These are phyloP conservation scores for Vaccinium darrowii DNA, from an alignment of 148 eudicot genomes.

Conservation along the genomic window DNA sequence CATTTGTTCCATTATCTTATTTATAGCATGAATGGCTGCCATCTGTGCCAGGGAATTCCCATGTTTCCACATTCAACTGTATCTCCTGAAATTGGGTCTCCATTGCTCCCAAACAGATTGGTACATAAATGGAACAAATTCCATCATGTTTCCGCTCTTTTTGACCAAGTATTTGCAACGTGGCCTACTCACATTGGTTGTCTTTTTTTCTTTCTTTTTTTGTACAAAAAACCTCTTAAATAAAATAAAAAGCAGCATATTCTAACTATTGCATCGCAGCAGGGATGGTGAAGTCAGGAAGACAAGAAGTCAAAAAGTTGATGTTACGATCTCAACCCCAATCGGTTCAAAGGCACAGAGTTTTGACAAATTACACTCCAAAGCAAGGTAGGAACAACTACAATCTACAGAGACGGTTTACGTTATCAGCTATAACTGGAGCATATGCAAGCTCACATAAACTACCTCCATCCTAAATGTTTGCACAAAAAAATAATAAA, in stretches of 20 bases:
- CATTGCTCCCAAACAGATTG: not conserved
- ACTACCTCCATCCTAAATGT: constrained; percentile 3
- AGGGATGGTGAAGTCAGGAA: not conserved
- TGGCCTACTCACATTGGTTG: not conserved
- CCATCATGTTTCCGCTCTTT: not conserved
- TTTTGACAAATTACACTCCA: not conserved
- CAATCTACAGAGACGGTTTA: not conserved
- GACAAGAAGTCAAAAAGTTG: not conserved
- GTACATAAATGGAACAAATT: not conserved
- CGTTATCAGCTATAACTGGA: not conserved
- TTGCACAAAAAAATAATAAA: not conserved
- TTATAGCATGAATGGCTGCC: not conserved
- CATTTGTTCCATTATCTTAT: not conserved
- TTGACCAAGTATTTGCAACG: not conserved
- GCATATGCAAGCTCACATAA: not conserved
- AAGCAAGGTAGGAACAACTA: not conserved
- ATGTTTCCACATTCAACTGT: not conserved
- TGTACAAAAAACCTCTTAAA: not conserved
- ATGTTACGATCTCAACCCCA: constrained; percentile 4
- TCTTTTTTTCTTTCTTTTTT: not conserved
- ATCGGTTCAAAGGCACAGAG: not conserved
- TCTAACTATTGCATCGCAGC: not conserved
- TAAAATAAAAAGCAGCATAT: not conserved
- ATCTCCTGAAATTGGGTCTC: not conserved
- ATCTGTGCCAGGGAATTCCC: not conserved